These are phyloP conservation scores for Anthracocystis setariae DNA, from an alignment of 1,284 basidiomycete genomes.

Conservation along the genomic window DNA sequence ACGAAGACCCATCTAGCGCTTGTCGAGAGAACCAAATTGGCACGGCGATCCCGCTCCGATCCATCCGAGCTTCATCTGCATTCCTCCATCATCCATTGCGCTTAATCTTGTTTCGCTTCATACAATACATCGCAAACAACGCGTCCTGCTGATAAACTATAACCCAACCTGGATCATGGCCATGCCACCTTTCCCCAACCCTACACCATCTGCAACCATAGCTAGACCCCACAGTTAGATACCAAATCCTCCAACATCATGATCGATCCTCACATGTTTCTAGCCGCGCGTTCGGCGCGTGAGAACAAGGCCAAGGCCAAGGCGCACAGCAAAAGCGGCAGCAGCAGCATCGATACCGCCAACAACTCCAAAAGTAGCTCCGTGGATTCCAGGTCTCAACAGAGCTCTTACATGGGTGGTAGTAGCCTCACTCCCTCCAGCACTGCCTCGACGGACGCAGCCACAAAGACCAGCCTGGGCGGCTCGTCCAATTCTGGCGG, in stretches of 20 bases:
- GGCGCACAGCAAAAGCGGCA: not conserved
- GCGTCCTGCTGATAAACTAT: not conserved
- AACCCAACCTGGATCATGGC: constrained; percentile 8
- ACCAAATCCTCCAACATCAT: constrained; percentile 5
- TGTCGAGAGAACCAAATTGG: too few relatives aligned
- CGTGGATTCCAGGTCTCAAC: constrained; percentile 33
- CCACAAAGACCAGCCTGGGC: constrained; percentile 18
- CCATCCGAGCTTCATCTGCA: too few relatives aligned
- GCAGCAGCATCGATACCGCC: constrained; percentile 1
- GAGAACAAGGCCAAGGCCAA: constrained; percentile 14
- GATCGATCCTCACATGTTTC: constrained; percentile 47
- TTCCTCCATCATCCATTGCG: not conserved
- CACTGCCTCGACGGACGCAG: constrained; percentile 22
- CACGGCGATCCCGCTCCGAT: too few relatives aligned
- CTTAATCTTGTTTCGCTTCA: not conserved
- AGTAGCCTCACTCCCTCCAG: constrained; percentile 28
- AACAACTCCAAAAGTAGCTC: constrained; percentile 24
- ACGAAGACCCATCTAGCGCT: too few relatives aligned
- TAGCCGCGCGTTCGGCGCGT: constrained; percentile 11
- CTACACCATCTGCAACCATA: not conserved
- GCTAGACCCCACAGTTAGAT: too few relatives aligned
- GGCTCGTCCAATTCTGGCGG: constrained; percentile 24
- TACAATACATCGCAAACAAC: not conserved
- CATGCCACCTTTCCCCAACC: not conserved
- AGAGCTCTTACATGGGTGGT: constrained; percentile 32